Conservation (phyloP, 2,329 filamentous ascomycete genomes). For the Emmonsiellopsis sp. region DNA sequence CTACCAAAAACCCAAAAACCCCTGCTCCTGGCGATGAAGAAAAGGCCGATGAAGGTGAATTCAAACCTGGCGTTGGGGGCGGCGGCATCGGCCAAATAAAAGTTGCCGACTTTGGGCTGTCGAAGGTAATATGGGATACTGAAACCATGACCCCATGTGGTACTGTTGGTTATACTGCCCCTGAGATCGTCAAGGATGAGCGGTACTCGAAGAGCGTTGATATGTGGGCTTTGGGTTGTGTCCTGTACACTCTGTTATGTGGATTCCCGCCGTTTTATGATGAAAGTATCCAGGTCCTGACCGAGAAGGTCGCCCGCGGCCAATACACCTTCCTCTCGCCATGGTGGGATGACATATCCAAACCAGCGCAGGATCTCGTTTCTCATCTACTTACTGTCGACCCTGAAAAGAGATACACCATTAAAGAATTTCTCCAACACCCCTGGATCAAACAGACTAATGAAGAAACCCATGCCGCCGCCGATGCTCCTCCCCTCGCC, state of each 20-base stretch:
- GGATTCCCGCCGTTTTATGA: slow-evolving; percentile 98
- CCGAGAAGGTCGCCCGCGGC: slow-evolving; percentile 92
- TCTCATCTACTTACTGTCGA: slow-evolving; percentile 90
- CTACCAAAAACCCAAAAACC: slow-evolving; percentile 70
- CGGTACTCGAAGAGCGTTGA: slow-evolving; percentile 97
- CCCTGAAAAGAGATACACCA: slow-evolving; percentile 88
- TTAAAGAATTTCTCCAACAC: slow-evolving; percentile 84
- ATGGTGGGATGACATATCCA: slow-evolving; percentile 99
- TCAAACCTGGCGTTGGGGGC: slow-evolving; percentile 66
- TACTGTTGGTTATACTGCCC: slow-evolving; percentile 94
- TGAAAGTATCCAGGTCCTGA: slow-evolving; percentile 92
- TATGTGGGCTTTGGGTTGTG: slow-evolving; percentile 98
- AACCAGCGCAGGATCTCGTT: slow-evolving; percentile 86
- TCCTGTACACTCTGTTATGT: slow-evolving; percentile 91
- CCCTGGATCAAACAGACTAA: slow-evolving; percentile 76
- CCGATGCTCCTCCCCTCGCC: slow-evolving; percentile 62
- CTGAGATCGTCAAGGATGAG: slow-evolving; percentile 98
- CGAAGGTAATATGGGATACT: slow-evolving; percentile 96
- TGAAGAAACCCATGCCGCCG: slow-evolving; percentile 57
- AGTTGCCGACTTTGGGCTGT: slow-evolving; percentile 94
- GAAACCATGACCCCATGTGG: slow-evolving; percentile 99
- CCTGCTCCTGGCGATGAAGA: slow-evolving; percentile 85
- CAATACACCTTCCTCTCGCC: slow-evolving; percentile 97
- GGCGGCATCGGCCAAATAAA: slow-evolving; percentile 94
- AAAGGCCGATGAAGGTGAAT: slow-evolving; percentile 94